Evolutionary conservation across 2,329 filamentous ascomycete species (phyloP), one percentile per base, ranked within the genome.

Genomic region (Didymella glomerata): DNA sequence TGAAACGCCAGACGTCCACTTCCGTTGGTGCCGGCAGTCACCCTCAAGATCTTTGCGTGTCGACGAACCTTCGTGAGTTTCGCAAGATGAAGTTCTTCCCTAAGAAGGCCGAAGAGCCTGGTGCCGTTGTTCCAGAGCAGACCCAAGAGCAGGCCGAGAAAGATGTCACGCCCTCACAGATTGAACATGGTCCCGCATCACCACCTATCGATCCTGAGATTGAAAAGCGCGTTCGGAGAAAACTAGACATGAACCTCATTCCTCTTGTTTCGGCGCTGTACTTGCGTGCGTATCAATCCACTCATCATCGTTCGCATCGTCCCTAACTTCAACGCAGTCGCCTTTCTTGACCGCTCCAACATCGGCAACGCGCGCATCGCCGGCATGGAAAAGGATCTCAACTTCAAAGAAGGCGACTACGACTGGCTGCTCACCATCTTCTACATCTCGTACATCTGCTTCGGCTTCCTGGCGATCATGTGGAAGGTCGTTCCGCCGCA

Each of bases 311-410:
- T 36, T 4, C 32, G 3, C n/a, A 18, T 32, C 32, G 16, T 28
- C 25, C 6, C 49, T 59, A 18, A 59, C 46, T 16, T 6, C 4
- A 16, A 9, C 18, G 5, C 14, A 59, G 56, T 59, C 2, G 56
- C 56, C 14, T 59, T 77, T 41, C 65, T 78, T 14, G 76, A 78
- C 47, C 68, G 77, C 16, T 74, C 68, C 5, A 78, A 78, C 48
- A 77, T 78, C 34, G 71, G 73, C 11, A 80, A 80, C 57, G 78
- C 78, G 16, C 71, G 74, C 41, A 76, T 79, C 25, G 78, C 78
- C 0, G 78, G 78, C 8, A 76, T 80, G 75, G 64, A 65, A 40
- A 62, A 67, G 16, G 75, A 77, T 47, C 68, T 77, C 0, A 16
- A 69, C 4, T 65, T 77, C 25, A 62, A 65, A 13, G 54, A 61